Evolutionary conservation across 2,329 filamentous ascomycete species (phyloP), one percentile per base, ranked within the genome.

Genomic region (Neofusicoccum umdonicola): DNA sequence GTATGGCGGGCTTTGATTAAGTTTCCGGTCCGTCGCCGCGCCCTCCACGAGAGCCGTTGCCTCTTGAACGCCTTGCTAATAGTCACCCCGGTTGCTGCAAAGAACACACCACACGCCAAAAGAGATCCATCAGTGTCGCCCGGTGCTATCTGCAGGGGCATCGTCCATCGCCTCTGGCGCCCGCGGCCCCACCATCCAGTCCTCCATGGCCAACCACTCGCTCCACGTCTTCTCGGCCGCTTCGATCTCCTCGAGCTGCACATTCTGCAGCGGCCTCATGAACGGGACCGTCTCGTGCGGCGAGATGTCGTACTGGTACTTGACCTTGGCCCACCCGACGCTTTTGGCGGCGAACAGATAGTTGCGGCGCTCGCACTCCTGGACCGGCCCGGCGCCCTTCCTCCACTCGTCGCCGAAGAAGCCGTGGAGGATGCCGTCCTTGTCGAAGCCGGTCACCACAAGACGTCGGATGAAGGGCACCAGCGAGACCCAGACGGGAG

Each of bases 391-490:
- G 56, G 98, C 84, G 1, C 95, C 95, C 19, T 85, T 82, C 39
- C 82, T 78, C 91, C 93, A 99, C 74, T 96, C 90, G 68, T 97
- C 91, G n/a, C 95, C 95, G 71, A 98, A 99, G 80, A 97, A 97
- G 11, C 93, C 93, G 73, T 97, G 92, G 66, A 99, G 81, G n/a
- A 98, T 89, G 0, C 88, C 88, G 0, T 90, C 88, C 45, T 88
- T 88, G 76, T 98, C 95, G 80, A 96, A 95, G 1, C 93, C 94
- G 0, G 94, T 98, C 15, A 92, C 92, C 52, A 98, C 88, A 2
- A 98, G 85, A 15, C 95, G 91, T 39, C 94, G 89, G 67, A 98
- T 89, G 76, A 96, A 99, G 0, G 95, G 94, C 3, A 95, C 85
- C 11, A 97, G 82, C 1, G 91, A 92, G 51, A 93, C 83, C 69